Base-by-base conservation (phyloP, 2,329 filamentous ascomycete species). In the Didymella exigua region DNA sequence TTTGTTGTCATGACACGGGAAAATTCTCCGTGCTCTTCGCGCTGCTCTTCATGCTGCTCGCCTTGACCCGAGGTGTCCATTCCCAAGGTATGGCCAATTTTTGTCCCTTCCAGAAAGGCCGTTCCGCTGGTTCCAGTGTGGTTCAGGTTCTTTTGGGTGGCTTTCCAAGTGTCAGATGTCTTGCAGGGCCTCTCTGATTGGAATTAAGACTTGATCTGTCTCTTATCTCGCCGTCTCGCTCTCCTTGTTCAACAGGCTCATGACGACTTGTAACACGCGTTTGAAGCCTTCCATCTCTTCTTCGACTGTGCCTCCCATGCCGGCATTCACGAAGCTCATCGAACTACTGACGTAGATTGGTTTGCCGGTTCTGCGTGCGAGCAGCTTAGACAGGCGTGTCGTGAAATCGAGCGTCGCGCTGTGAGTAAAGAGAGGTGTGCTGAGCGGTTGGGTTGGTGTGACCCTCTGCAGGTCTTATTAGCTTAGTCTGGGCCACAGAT, bases 331-430 rank as follows among this genome's bases (percentile, higher is more conserved):
- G 60, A 97, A 86, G 62, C 88, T 91, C 67, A 96, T 86, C 29
- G 92, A 96, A 71, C 90, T 96, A 19, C 90, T 90, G 16, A 98
- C 90, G 73, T 97, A 98, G n/a, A 90, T 87, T 0, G 92, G 92
- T 59, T 86, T 84, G 27, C 82, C 79, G 24, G 87, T 84, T 64
- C 85, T 88, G 49, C 86, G 85, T n/a, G 89, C 90, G 13, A 98
- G 76, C 2, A 96, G 82, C 73, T 90, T 95, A 1, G 95, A 91
- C 56, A 97, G 77, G 5, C 95, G 86, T 1, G 87, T 90, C 1
- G 93, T 89, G 72, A 97, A 96, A 74, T 98, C 95, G 41, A 96
- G 75, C 8, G 89, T 93, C 5, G 85, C 81, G 67, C 91, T 86
- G 26, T 88, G 84, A 0, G 85, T 84, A 75, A 90, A 96, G 31